A percentile compares a stretch with the other conserved stretches of the same genome.
Conservation (phyloP, 1,284 basidiomycete species). For the Erythrobasidium hasegawianum region DNA sequence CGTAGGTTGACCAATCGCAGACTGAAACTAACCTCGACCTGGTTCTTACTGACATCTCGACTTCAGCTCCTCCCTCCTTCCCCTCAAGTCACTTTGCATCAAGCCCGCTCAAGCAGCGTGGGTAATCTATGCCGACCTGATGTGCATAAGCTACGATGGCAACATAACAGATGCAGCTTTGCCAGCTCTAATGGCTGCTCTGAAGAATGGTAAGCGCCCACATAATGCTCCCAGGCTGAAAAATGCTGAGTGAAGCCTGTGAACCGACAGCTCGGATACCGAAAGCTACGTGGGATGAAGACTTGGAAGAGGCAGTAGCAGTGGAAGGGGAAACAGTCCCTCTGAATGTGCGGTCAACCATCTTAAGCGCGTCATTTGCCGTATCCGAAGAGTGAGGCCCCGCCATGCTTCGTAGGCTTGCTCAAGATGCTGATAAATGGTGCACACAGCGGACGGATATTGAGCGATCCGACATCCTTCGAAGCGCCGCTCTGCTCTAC, state of each 20-base stretch:
- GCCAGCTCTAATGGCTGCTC: conserved; percentile 77
- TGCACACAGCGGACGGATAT: conserved; percentile 8
- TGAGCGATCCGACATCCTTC: conserved; percentile 55
- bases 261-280: conserved; percentile 66
- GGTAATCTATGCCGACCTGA: conserved; percentile 91
- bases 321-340: conserved; percentile 57
- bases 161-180: conserved; percentile 88
- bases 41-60: too few species aligned
- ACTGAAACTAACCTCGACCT: too few species aligned
- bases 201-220: conserved; percentile 67
- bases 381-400: conserved; percentile 64
- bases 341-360: conserved; percentile 56
- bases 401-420: too few species aligned
- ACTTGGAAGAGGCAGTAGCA: conserved; percentile 64
- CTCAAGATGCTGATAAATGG: too few species aligned
- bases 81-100: conserved; percentile 70
- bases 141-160: conserved; percentile 94
- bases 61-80: conserved; percentile 64
- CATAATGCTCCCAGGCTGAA: background rate
- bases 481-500: conserved; percentile 80
- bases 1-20: conserved; percentile 59
- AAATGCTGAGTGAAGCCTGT: background rate
- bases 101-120: conserved; percentile 74
- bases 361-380: conserved; percentile 70
- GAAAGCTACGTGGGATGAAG: conserved; percentile 66